These are phyloP conservation scores for Maudiozyma humilis DNA, from an alignment of 1,139 yeast species.

Conservation along the genomic window DNA sequence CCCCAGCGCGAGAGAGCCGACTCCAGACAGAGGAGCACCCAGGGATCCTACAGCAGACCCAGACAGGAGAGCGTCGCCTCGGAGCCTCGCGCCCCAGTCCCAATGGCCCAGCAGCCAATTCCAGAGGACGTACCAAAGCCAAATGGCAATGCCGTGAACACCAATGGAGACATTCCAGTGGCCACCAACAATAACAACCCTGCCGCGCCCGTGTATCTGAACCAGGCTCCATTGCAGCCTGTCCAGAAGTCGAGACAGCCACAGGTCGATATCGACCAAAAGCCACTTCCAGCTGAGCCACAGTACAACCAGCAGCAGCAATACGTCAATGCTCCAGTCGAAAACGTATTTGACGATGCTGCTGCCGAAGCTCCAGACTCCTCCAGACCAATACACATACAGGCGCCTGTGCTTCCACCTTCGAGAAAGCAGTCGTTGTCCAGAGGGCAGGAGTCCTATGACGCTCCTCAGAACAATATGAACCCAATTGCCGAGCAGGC, in stretches of 20 bases:
- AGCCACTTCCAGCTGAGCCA: conserved; percentile 6
- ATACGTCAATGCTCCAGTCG: conserved; percentile 1
- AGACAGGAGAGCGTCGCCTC: conserved; percentile 1
- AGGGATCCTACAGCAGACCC: conserved; percentile 2
- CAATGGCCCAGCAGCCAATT: not conserved
- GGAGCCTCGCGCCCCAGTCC: not conserved
- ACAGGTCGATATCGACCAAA: conserved; percentile 11
- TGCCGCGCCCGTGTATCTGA: conserved; percentile 10
- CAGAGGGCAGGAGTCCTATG: conserved; percentile 1
- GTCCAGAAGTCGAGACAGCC: conserved; percentile 9
- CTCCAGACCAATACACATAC: conserved; percentile 16
- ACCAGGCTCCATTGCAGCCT: conserved; percentile 23
- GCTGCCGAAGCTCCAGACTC: conserved; percentile 2
- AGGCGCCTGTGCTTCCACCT: conserved; percentile 42
- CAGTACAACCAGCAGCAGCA: not conserved
- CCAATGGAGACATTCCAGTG: not conserved
- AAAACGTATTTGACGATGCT: not conserved
- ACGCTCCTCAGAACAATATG: not conserved
- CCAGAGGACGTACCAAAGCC: not conserved
- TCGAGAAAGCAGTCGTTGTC: conserved; percentile 40
- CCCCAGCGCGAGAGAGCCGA: not conserved
- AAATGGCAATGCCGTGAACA: not conserved
- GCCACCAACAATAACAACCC: not conserved
- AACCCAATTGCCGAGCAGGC: conserved; percentile 2
- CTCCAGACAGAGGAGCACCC: conserved; percentile 1